These are phyloP conservation scores for Epichloe gansuensis DNA, from an alignment of 2,329 filamentous ascomycete species.

Conservation along the genomic window DNA sequence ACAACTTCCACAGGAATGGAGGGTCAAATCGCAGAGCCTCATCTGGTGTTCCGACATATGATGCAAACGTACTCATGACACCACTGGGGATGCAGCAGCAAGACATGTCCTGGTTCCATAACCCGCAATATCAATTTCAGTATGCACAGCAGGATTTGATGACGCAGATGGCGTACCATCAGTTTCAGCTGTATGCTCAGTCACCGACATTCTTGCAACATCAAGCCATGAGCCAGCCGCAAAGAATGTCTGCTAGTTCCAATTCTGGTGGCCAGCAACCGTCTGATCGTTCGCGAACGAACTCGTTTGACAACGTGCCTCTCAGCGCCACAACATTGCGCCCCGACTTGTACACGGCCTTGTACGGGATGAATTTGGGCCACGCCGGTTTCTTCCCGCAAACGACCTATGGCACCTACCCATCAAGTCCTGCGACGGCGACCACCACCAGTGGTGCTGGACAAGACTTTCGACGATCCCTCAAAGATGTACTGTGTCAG, in stretches of 20 bases:
- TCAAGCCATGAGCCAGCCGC: conserved; percentile 23
- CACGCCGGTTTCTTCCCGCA: conserved; percentile 34
- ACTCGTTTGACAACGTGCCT: conserved; percentile 51
- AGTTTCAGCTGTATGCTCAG: conserved; percentile 25
- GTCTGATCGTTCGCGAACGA: conserved; percentile 44
- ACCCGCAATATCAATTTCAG: conserved; percentile 28
- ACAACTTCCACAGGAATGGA: conserved; percentile 19
- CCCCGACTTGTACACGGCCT: conserved; percentile 40
- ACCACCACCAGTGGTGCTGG: conserved; percentile 26
- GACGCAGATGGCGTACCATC: conserved; percentile 28
- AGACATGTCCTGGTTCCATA: conserved; percentile 39
- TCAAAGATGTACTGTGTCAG: conserved; percentile 42
- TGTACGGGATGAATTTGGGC: conserved; percentile 31
- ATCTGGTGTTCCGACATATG: conserved; percentile 38
- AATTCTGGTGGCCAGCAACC: conserved; percentile 18
- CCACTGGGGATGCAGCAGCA: conserved; percentile 31
- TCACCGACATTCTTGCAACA: conserved; percentile 23
- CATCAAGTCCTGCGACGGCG: conserved; percentile 42
- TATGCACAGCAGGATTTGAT: conserved; percentile 27
- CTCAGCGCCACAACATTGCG: conserved; percentile 41
- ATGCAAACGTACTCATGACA: conserved; percentile 35
- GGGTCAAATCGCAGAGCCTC: conserved; percentile 39
- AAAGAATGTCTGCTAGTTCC: conserved; percentile 16
- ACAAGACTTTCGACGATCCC: conserved; percentile 43
- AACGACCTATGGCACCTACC: conserved; percentile 38